Evolutionary conservation across 2,329 filamentous ascomycete genomes (phyloP), one percentile per base, ranked within the genome.

Genomic region (Fusarium tjaetaba): DNA sequence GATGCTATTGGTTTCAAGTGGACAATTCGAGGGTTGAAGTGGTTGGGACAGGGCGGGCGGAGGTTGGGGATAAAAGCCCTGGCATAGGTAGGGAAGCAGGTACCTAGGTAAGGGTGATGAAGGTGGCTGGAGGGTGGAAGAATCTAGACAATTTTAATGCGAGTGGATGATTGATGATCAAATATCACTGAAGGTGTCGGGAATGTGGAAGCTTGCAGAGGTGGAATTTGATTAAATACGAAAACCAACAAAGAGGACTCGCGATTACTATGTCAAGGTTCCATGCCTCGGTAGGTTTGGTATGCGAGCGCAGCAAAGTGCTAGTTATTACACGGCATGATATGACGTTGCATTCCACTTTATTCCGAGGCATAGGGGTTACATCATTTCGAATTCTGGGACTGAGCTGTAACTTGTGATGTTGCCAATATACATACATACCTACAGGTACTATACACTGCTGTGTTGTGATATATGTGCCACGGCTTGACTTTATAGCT

Each of bases 41-140:
- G 71, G 71, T 68, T 74, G 71, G 67, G 39, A 39, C 38, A 46
- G 45, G 57, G 52, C 11, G 52, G 51, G 51, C 51, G 68, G 71
- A 72, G 71, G 71, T 60, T 73, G 71, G 71, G 67, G 41, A 68
- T 56, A 63, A 68, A 20, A 51, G 38, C 55, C 67, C 59, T 65
- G 52, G 56, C 58, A 61, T 59, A 48, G 45, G 28, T 28, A 28
- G 28, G 28, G n/a, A n/a, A n/a, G n/a, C 7, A 28, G 28, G 26
- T 48, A 48, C 55, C 55, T 56, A 48, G 45, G 20, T n/a, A 56
- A 42, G 48, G 36, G 58, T 51, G 55, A 65, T 64, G 48, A 36
- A 59, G 71, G 71, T 73, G 71, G 71, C 68, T 73, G 71, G 71
- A 68, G 28, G 56, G 30, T 24, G 62, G 62, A 72, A 65, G 28